Base-by-base conservation (phyloP, 257 asterid genomes). In the Craterostigma plantagineum region DNA sequence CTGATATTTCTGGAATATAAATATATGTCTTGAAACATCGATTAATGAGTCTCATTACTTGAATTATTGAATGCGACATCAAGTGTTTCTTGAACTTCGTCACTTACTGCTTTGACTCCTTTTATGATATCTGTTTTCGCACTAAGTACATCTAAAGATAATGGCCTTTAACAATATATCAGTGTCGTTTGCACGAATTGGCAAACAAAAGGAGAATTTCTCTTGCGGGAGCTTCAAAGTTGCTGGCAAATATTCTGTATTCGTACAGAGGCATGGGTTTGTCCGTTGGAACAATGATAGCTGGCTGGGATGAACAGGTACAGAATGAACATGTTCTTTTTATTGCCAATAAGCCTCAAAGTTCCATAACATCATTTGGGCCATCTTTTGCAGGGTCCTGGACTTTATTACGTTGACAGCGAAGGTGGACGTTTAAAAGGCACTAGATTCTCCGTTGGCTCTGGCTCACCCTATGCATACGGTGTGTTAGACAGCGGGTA, bases 301-400 rank as follows among this genome's bases (percentile, higher is more conserved):
- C 94, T 43, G 96, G 96, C 48, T 86, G 92, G 94, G 96, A 86
- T 63, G 96, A 86, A 62, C 70, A 69, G 94, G 96, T 86, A 71
- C 14, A 18, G 16, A 43, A 14, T 51, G 49, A 50, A 39, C 15
- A 34, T 51, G 35, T 1, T 35, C 40, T 35, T 23, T 23, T n/a
- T 23, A 2, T 23, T 2, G 30, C 30, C 30, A 23, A 23, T 23
- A 23, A 2, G 30, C 30, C 30, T 23, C 30, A 23, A 23, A n/a
- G 2, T 23, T 23, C 30, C 30, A 23, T 23, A 23, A 23, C 30
- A 23, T 23, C 30, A 6, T 45, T 56, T 34, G 49, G n/a, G 46
- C n/a, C 45, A 8, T 52, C 56, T 60, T 51, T 27, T 53, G 43
- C 46, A 86, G 96, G 96, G 96, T 41, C 94, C 94, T 41, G 94